These are phyloP conservation scores for Exophiala spinifera DNA, from an alignment of 2,329 filamentous ascomycete genomes.

Conservation along the genomic window DNA sequence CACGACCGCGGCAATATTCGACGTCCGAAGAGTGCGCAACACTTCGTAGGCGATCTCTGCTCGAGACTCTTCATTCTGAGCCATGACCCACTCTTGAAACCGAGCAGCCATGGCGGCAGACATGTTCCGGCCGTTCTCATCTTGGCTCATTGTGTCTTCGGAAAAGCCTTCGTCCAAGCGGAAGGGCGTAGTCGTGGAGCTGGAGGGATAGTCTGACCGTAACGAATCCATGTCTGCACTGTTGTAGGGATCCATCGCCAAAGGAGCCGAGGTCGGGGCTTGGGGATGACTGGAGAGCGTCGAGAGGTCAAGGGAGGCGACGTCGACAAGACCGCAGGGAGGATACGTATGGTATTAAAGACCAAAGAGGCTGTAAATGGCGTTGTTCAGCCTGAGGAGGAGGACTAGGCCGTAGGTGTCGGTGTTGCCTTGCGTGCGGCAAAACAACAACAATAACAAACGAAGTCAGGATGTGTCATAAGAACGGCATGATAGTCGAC, in stretches of 20 bases:
- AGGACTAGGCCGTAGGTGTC: background rate
- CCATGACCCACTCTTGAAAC: constrained; percentile 55
- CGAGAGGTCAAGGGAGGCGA: background rate
- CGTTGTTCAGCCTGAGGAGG: too few relatives aligned
- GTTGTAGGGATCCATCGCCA: constrained; percentile 9
- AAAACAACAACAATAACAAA: too few relatives aligned
- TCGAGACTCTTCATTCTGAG: constrained; percentile 53
- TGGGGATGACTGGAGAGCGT: background rate
- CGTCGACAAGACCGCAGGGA: too few relatives aligned
- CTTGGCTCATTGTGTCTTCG: constrained; percentile 57
- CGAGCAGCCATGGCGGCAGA: constrained; percentile 39
- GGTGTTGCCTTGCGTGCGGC: background rate
- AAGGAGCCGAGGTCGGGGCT: background rate
- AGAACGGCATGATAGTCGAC: too few relatives aligned
- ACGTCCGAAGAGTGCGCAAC: constrained; percentile 74
- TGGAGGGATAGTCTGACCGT: constrained; percentile 4
- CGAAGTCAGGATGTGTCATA: too few relatives aligned
- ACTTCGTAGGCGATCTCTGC: constrained; percentile 76
- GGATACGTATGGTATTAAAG: too few relatives aligned
- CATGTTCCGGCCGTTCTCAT: constrained; percentile 39
- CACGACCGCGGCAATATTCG: constrained; percentile 75
- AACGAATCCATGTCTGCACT: constrained; percentile 4
- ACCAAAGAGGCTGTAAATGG: too few relatives aligned
- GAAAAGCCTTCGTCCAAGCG: constrained; percentile 84
- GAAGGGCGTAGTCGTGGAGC: constrained; percentile 37